These are phyloP conservation scores for Tricholoma hemisulphureum DNA, from an alignment of 768 basidiomycete genomes.

Conservation along the genomic window DNA sequence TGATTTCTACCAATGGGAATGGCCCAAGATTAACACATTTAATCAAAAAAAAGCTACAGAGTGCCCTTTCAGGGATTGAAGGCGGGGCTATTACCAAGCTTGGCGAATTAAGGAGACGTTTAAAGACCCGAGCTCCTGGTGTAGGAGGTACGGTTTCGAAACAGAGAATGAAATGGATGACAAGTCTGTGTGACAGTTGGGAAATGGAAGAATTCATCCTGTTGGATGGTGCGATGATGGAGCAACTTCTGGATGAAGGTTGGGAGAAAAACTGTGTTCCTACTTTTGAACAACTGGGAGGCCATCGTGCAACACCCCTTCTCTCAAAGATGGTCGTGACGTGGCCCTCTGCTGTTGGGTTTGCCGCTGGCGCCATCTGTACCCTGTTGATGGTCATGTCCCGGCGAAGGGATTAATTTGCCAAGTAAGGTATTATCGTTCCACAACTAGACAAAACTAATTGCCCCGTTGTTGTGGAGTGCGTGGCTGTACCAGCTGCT, in stretches of 20 bases:
- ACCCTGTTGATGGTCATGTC: constrained; percentile 21
- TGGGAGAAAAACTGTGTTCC: constrained; percentile 71
- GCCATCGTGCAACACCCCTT: constrained; percentile 9
- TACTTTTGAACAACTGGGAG: constrained; percentile 40
- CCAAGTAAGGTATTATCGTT: background rate
- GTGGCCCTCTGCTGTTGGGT: constrained; percentile 34
- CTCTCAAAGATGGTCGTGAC: background rate
- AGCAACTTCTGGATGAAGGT: constrained; percentile 71
- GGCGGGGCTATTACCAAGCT: constrained; percentile 80
- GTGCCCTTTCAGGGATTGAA: constrained; percentile 63
- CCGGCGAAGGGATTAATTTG: constrained; percentile 21
- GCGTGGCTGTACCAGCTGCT: background rate
- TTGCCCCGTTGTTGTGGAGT: background rate
- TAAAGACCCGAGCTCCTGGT: constrained; percentile 81
- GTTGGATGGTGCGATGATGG: constrained; percentile 66
- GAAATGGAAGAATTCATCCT: constrained; percentile 73
- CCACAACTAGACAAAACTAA: background rate
- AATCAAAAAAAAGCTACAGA: constrained; percentile 67
- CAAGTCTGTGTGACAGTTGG: constrained; percentile 83
- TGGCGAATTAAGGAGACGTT: constrained; percentile 65
- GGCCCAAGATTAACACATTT: constrained; percentile 89
- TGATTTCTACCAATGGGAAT: constrained; percentile 94
- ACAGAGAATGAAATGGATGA: constrained; percentile 92
- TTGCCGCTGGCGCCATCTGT: constrained; percentile 44
- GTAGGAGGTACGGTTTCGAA: constrained; percentile 76